phyloP scores from a whole-genome alignment of 768 basidiomycete species.

The Scleroderma bovista region DNA sequence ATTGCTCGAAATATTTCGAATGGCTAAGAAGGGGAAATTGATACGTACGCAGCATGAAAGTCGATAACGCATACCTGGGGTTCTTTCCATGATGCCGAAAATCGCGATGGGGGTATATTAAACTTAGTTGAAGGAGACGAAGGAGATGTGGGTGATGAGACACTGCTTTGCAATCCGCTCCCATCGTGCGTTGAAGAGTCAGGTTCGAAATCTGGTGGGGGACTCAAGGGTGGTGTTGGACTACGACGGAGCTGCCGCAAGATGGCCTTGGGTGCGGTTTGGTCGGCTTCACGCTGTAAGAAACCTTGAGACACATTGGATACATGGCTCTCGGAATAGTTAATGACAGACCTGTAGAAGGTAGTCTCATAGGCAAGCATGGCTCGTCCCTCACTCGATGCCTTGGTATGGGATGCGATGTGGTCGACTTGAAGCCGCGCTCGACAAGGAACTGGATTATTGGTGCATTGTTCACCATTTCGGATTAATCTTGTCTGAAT shows the following conservation, averaged over 20 bases:
- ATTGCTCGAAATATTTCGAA: conserved; percentile 78
- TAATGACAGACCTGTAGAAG: conserved; percentile 48
- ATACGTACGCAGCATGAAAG: neutral
- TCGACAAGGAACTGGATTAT: conserved; percentile 26
- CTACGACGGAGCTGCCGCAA: conserved; percentile 47
- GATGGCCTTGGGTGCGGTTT: conserved; percentile 51
- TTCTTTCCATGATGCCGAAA: conserved; percentile 39
- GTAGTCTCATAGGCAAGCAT: conserved; percentile 66
- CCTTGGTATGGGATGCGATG: conserved; percentile 27
- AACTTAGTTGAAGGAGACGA: conserved; percentile 11
- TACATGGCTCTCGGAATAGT: conserved; percentile 6
- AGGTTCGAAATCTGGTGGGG: conserved; percentile 6
- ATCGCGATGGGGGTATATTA: conserved; percentile 8
- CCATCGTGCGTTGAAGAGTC: conserved; percentile 13
- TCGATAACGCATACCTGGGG: conserved; percentile 39
- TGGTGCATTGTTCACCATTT: conserved; percentile 51
- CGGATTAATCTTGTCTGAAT: neutral
- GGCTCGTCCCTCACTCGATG: conserved; percentile 42
- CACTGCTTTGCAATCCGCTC: conserved; percentile 10
- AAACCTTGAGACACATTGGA: conserved; percentile 45
- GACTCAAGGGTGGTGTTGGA: conserved; percentile 33
- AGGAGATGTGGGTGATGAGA: conserved; percentile 19
- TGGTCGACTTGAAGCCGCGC: conserved; percentile 11
- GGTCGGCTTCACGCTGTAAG: conserved; percentile 65
- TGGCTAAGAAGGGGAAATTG: conserved; percentile 28